These are phyloP conservation scores for Kwoniella europaea DNA, from an alignment of 768 basidiomycete genomes.

Conservation along the genomic window DNA sequence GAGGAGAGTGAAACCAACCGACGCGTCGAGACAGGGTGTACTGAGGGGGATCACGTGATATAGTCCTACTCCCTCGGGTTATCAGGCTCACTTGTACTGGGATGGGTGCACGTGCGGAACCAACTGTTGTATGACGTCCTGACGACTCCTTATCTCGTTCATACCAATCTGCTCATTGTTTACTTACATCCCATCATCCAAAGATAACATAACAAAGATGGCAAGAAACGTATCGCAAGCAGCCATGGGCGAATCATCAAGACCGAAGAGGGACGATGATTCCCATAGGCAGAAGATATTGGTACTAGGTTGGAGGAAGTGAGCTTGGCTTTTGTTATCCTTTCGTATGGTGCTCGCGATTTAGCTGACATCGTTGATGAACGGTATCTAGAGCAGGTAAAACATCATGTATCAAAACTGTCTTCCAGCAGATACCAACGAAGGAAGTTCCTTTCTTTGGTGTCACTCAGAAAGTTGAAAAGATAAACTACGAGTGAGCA, in stretches of 20 bases:
- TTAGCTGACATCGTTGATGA: neutral
- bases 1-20: neutral
- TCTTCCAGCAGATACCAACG: slow-evolving; percentile 81
- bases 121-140: slow-evolving; percentile 1
- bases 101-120: neutral
- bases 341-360: neutral
- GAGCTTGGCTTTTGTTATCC: slow-evolving; percentile 14
- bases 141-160: neutral
- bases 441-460: slow-evolving; percentile 91
- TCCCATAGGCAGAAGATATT: slow-evolving; percentile 45
- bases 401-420: slow-evolving; percentile 84
- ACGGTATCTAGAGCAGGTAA: slow-evolving; percentile 74
- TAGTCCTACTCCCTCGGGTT: neutral
- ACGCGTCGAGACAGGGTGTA: neutral
- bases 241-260: slow-evolving; percentile 40
- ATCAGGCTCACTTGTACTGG: neutral
- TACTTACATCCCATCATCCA: no score
- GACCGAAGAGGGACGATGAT: slow-evolving; percentile 37
- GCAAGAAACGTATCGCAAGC: neutral
- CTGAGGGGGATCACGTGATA: neutral
- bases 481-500: slow-evolving; percentile 78
- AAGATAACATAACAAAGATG: neutral
- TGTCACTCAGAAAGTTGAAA: slow-evolving; percentile 76
- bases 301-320: slow-evolving; percentile 56
- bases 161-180: no score